Percentiles rank a stretch among this genome's conserved stretches.
Evolutionary conservation across 1,139 yeast species (phyloP).

Genomic region (Suhomyces chickasaworum): DNA sequence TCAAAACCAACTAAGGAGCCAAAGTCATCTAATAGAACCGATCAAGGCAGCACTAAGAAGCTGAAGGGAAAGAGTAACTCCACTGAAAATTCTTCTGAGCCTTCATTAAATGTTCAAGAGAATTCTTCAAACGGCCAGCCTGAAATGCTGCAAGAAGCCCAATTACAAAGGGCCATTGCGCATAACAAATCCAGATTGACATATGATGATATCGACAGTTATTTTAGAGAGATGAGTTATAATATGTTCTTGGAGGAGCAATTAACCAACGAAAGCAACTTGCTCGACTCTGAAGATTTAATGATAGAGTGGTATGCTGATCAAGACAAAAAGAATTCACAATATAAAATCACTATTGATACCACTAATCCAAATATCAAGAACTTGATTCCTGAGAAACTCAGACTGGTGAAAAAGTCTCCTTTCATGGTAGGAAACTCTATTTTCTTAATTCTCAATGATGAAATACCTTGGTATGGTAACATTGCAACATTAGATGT

Average conservation of each 20-base stretch:
- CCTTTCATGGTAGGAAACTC: slow-evolving; percentile 53
- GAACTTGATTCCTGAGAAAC: slow-evolving; percentile 45
- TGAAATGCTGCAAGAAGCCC: background rate
- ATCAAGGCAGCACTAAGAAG: background rate
- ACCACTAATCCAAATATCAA: slow-evolving; percentile 42
- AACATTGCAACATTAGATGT: slow-evolving; percentile 50
- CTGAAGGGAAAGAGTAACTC: background rate
- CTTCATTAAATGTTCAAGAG: background rate
- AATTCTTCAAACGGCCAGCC: background rate
- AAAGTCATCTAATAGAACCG: background rate
- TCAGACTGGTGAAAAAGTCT: slow-evolving; percentile 44
- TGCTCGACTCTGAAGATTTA: slow-evolving; percentile 39
- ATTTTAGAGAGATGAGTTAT: slow-evolving; percentile 60
- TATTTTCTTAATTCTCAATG: slow-evolving; percentile 44
- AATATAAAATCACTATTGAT: slow-evolving; percentile 38
- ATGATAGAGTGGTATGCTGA: slow-evolving; percentile 56
- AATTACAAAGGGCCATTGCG: background rate
- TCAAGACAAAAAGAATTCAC: slow-evolving; percentile 44
- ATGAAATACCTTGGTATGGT: slow-evolving; percentile 45
- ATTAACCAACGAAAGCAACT: slow-evolving; percentile 42
- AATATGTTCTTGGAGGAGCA: slow-evolving; percentile 65
- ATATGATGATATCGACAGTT: slow-evolving; percentile 52
- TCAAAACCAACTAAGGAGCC: background rate
- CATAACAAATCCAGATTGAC: slow-evolving; percentile 24
- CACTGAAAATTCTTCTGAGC: too few relatives aligned